These are phyloP conservation scores for Zygoascus tannicola DNA, from an alignment of 805 yeast species.

Conservation along the genomic window DNA sequence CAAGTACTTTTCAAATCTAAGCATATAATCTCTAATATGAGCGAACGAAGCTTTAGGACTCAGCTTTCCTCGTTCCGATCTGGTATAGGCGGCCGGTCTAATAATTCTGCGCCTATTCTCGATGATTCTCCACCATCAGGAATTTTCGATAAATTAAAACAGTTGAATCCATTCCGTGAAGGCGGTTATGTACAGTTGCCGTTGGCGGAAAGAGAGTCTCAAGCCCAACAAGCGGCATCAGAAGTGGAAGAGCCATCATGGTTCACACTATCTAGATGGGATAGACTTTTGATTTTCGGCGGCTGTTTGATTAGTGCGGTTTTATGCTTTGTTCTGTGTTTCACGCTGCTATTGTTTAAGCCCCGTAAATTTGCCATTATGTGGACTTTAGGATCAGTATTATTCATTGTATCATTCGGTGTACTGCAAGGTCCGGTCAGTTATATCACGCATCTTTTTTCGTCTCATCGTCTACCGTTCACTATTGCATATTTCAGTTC, in stretches of 20 bases:
- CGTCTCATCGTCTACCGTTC: constrained; percentile 70
- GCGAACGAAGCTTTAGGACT: constrained; percentile 26
- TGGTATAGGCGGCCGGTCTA: neutral
- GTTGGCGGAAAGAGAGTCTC: constrained; percentile 15
- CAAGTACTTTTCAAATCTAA: too few species aligned
- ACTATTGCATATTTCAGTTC: constrained; percentile 73
- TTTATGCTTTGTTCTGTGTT: constrained; percentile 74
- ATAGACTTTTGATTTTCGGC: constrained; percentile 66
- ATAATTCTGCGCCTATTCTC: neutral
- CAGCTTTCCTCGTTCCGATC: constrained; percentile 23
- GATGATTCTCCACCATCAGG: constrained; percentile 5
- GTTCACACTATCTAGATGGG: constrained; percentile 54
- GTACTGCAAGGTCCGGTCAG: constrained; percentile 86
- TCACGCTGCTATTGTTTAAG: constrained; percentile 68
- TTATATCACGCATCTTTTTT: constrained; percentile 62
- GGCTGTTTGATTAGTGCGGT: constrained; percentile 66
- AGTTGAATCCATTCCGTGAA: constrained; percentile 23
- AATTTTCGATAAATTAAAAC: constrained; percentile 19
- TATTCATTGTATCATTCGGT: constrained; percentile 85
- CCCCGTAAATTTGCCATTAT: constrained; percentile 80
- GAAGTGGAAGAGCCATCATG: constrained; percentile 32
- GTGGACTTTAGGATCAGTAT: constrained; percentile 86
- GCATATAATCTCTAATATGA: too few species aligned
- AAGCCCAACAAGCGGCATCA: constrained; percentile 13
- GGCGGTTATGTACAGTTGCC: constrained; percentile 17